A percentile compares a stretch with the other conserved stretches of the same genome.
phyloP scores from a whole-genome alignment of 768 basidiomycete species.

The Pulveroboletus ravenelii region DNA sequence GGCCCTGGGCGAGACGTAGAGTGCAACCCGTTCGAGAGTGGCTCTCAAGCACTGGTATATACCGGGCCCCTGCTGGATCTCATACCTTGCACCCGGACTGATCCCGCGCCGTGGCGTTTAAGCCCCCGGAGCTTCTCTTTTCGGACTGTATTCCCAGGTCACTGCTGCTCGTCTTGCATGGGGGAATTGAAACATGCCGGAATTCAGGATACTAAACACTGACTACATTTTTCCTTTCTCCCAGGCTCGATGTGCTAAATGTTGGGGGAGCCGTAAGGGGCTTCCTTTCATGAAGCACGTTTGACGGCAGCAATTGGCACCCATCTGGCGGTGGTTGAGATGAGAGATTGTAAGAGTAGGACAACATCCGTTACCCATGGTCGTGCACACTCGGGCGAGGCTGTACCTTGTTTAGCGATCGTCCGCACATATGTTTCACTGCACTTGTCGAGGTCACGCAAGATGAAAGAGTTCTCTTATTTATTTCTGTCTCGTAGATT shows the following conservation, averaged over 20 bases:
- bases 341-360: neutral
- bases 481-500: too few relatives aligned
- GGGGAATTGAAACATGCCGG: neutral
- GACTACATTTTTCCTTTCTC: slow-evolving; percentile 8
- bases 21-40: neutral
- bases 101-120: neutral
- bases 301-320: neutral
- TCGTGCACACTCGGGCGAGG: neutral
- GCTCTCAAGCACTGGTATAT: neutral
- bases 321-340: neutral
- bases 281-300: slow-evolving; percentile 55
- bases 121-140: neutral
- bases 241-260: slow-evolving; percentile 77
- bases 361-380: neutral
- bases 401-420: neutral
- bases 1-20: neutral
- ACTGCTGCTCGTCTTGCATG: neutral
- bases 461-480: too few relatives aligned
- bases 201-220: neutral
- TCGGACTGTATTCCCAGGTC: neutral
- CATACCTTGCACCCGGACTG: slow-evolving; percentile 5
- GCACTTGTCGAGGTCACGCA: too few relatives aligned
- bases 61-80: neutral
- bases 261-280: slow-evolving; percentile 90
- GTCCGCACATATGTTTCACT: neutral